phyloP scores from a whole-genome alignment of 2,329 filamentous ascomycete genomes.

The Botrytis medusae region DNA sequence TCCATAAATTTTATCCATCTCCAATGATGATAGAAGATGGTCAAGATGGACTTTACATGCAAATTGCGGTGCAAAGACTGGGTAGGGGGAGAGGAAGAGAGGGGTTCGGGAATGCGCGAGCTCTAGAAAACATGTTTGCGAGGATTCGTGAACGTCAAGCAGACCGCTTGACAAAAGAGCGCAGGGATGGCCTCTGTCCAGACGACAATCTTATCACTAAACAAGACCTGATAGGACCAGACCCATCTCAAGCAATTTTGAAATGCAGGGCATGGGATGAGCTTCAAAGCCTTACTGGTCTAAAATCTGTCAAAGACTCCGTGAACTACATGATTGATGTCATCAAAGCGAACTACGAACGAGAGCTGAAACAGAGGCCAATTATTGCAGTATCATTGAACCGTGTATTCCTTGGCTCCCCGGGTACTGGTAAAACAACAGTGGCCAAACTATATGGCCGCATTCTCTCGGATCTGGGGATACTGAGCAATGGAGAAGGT shows the following conservation, averaged over 20 bases:
- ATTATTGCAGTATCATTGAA: slow-evolving; percentile 63
- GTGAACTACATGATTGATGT: slow-evolving; percentile 59
- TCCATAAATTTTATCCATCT: slow-evolving; percentile 54
- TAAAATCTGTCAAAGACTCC: slow-evolving; percentile 61
- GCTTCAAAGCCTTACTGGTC: slow-evolving; percentile 58
- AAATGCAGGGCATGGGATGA: slow-evolving; percentile 56
- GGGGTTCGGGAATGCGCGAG: slow-evolving; percentile 73
- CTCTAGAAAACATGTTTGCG: slow-evolving; percentile 61
- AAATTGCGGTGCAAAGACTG: slow-evolving; percentile 61
- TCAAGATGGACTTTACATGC: slow-evolving; percentile 57
- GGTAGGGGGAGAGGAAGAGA: slow-evolving; percentile 61
- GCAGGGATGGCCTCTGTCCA: slow-evolving; percentile 42
- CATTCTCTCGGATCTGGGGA: slow-evolving; percentile 65
- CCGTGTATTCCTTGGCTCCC: slow-evolving; percentile 67
- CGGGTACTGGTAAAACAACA: slow-evolving; percentile 75
- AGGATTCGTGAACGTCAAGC: slow-evolving; percentile 59
- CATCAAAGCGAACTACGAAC: slow-evolving; percentile 62
- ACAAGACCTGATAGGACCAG: slow-evolving; percentile 70
- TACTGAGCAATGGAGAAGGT: slow-evolving; percentile 69
- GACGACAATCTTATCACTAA: slow-evolving; percentile 62
- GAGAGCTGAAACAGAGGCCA: slow-evolving; percentile 62
- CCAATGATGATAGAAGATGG: slow-evolving; percentile 62
- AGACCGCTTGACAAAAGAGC: slow-evolving; percentile 51
- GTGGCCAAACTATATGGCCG: slow-evolving; percentile 71
- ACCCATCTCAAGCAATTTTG: slow-evolving; percentile 55